These are phyloP conservation scores for Parmales sp. DNA, from an alignment of 108 stramenopile species.

Conservation along the genomic window DNA sequence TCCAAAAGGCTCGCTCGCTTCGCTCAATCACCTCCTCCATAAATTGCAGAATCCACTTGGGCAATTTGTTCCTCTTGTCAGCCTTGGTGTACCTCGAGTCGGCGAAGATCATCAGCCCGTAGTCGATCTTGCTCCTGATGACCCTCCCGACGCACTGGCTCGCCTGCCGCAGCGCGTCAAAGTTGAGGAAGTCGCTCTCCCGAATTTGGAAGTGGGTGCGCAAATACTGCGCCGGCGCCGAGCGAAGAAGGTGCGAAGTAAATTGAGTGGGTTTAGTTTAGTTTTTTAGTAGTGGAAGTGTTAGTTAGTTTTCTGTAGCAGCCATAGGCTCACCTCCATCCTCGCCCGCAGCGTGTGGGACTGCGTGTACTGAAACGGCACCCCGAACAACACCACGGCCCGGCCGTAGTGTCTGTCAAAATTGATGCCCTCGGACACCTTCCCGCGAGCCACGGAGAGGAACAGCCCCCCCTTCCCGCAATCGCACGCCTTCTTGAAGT, in stretches of 20 bases:
- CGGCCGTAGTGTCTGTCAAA: constrained; percentile 98
- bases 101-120: constrained; percentile 90
- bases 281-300: constrained; percentile 38
- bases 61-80: constrained; percentile 90
- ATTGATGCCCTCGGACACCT: constrained; percentile 99
- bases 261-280: no score
- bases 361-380: constrained; percentile 97
- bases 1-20: no score
- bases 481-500: constrained; percentile 94
- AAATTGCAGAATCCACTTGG: constrained; percentile 94
- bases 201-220: constrained; percentile 81
- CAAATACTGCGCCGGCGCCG: no score
- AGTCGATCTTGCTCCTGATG: constrained; percentile 89
- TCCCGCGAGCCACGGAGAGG: constrained; percentile 94
- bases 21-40: no score
- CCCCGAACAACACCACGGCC: constrained; percentile 94
- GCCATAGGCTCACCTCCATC: no score
- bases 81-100: constrained; percentile 85
- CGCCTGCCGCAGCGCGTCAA: constrained; percentile 88
- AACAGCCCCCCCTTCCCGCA: constrained; percentile 96
- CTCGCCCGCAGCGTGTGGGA: constrained; percentile 87
- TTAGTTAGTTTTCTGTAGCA: constrained; percentile 49
- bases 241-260: no score
- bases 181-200: constrained; percentile 90
- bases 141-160: constrained; percentile 90